Evolutionary conservation across 495 filamentous ascomycete species (phyloP).

Genomic region (Articulospora tetracladia): DNA sequence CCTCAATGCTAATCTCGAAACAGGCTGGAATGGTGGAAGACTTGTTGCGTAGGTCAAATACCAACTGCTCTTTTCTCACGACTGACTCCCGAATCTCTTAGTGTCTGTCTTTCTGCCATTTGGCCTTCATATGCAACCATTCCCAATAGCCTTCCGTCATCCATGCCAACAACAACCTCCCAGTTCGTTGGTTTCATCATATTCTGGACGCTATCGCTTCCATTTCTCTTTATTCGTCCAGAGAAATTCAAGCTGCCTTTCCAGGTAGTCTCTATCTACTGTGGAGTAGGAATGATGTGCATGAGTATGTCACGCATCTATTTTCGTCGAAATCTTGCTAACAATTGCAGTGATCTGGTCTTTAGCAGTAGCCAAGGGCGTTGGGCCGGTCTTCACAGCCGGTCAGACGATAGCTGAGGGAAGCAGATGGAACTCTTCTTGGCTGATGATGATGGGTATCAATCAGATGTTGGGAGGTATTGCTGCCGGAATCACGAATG

Average conservation of each 20-base stretch:
- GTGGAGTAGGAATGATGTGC: conserved; percentile 2
- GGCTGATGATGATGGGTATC: conserved; percentile 35
- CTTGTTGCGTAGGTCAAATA: background rate
- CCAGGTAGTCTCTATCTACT: conserved; percentile 17
- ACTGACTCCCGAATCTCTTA: conserved; percentile 16
- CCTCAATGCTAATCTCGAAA: background rate
- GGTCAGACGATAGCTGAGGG: conserved; percentile 23
- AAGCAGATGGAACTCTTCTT: conserved; percentile 24
- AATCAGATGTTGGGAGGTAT: conserved; percentile 30
- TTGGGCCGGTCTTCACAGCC: conserved; percentile 25
- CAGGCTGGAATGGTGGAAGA: conserved; percentile 8
- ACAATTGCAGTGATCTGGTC: conserved; percentile 38
- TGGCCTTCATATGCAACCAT: conserved; percentile 24
- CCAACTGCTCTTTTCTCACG: conserved; percentile 21
- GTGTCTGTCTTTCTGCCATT: conserved; percentile 15
- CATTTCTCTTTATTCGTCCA: conserved; percentile 39
- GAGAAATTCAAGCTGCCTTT: conserved; percentile 23
- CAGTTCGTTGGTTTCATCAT: conserved; percentile 42
- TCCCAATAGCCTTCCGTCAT: conserved; percentile 38
- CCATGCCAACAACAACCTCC: conserved; percentile 38
- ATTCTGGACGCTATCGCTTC: conserved; percentile 40
- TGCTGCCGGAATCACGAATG: conserved; percentile 38
- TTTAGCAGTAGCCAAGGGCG: conserved; percentile 29
- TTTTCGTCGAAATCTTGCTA: conserved; percentile 30
- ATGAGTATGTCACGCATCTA: background rate